Conservation (phyloP, 2,329 filamentous ascomycete genomes). For the Alternaria sp. region DNA sequence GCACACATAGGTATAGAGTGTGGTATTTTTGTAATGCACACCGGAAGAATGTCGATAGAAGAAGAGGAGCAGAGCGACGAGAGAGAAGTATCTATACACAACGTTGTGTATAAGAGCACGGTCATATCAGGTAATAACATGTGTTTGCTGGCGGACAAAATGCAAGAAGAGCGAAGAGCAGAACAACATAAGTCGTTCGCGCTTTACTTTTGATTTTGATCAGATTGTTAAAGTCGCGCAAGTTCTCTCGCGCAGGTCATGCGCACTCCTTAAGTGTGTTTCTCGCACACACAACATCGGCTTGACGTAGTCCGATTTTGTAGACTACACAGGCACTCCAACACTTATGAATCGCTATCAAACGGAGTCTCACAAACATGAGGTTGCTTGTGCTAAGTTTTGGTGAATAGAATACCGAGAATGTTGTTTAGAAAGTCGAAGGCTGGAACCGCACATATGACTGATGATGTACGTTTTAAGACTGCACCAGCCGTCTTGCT, state of each 20-base stretch:
- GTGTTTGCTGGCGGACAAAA: background rate
- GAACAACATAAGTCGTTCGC: background rate
- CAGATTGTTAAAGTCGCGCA: background rate
- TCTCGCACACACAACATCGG: background rate
- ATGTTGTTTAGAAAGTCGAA: background rate
- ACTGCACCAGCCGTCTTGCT: background rate
- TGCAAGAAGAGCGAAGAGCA: background rate
- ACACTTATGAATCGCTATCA: background rate
- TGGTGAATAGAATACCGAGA: background rate
- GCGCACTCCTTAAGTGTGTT: accelerated
- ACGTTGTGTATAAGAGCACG: accelerated
- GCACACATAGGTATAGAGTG: no score
- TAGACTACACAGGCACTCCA: background rate
- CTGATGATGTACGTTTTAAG: background rate
- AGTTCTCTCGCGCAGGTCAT: background rate
- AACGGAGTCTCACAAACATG: background rate
- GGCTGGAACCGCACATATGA: background rate
- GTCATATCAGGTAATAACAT: background rate
- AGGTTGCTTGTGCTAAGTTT: accelerated
- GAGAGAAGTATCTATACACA: background rate
- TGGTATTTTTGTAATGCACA: background rate
- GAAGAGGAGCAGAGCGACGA: background rate
- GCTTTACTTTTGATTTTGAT: no score
- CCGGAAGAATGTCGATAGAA: accelerated
- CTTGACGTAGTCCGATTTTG: no score